These are phyloP conservation scores for Rhynchosporium secalis DNA, from an alignment of 2,329 filamentous ascomycete genomes.

Conservation along the genomic window DNA sequence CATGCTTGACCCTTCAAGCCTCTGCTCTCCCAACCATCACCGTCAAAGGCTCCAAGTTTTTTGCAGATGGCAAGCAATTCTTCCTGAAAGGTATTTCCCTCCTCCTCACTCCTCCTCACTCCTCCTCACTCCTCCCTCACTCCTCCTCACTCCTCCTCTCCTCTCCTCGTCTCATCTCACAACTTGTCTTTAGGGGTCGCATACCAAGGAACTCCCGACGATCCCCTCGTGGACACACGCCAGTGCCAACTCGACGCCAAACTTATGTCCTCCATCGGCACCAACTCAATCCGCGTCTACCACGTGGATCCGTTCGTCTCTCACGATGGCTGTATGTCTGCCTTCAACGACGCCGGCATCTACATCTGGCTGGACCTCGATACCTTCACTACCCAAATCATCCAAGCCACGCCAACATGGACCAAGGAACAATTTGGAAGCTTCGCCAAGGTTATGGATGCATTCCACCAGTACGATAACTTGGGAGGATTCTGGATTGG, in stretches of 20 bases:
- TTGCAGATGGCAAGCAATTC: constrained; percentile 35
- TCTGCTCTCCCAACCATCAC: constrained; percentile 32
- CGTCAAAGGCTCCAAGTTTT: constrained; percentile 36
- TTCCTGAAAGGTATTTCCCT: constrained; percentile 40
- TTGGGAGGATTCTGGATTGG: constrained; percentile 82
- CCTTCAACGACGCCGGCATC: constrained; percentile 76
- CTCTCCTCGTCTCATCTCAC: constrained; percentile 41
- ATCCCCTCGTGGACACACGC: constrained; percentile 72
- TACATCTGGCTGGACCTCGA: constrained; percentile 84
- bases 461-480: constrained; percentile 66
- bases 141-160: constrained; percentile 37
- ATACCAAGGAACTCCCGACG: constrained; percentile 64
- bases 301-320: constrained; percentile 72
- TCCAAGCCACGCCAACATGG: constrained; percentile 65
- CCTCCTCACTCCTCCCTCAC: constrained; percentile 43
- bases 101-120: constrained; percentile 50
- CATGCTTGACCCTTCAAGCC: constrained; percentile 18
- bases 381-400: constrained; percentile 67
- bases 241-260: constrained; percentile 75
- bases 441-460: constrained; percentile 67
- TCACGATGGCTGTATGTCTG: constrained; percentile 78
- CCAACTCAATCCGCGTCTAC: constrained; percentile 84
- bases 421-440: constrained; percentile 66
- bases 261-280: constrained; percentile 77
- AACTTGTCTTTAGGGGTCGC: constrained; percentile 61